phyloP scores from a whole-genome alignment of 257 asterid genomes.

The Lavandula angustifolia region DNA sequence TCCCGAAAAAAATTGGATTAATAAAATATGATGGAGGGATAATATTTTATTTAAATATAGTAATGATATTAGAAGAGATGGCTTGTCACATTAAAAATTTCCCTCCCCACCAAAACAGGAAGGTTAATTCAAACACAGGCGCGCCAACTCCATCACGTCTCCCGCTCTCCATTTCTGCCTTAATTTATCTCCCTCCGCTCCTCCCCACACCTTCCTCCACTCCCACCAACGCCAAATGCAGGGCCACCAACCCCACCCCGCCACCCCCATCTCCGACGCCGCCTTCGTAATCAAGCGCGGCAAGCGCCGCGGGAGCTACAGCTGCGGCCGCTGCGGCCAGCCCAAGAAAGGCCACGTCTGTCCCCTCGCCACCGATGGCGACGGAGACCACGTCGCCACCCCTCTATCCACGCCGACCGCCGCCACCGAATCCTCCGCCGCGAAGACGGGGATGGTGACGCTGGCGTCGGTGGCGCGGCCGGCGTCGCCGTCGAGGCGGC shows the following conservation, averaged over 20 bases:
- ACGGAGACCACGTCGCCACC: constrained; percentile 20
- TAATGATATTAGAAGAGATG: too few species aligned
- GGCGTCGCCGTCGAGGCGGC: constrained; percentile 43
- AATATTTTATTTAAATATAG: too few species aligned
- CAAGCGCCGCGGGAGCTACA: constrained; percentile 75
- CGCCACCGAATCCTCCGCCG: constrained; percentile 34
- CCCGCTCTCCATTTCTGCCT: constrained; percentile 52
- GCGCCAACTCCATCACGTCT: constrained; percentile 67
- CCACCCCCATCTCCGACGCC: constrained; percentile 66
- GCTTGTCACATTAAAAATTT: too few species aligned
- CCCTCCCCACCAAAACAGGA: constrained; percentile 23
- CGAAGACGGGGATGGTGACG: constrained; percentile 29
- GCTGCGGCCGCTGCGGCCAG: constrained; percentile 87
- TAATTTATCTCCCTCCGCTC: constrained; percentile 19
- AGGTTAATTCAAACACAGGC: constrained; percentile 34
- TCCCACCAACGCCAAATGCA: constrained; percentile 41
- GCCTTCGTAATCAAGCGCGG: constrained; percentile 49
- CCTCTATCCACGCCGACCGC: constrained; percentile 40
- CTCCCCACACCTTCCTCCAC: not conserved
- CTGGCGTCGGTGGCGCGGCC: constrained; percentile 41
- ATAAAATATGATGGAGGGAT: too few species aligned
- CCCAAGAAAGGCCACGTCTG: constrained; percentile 91
- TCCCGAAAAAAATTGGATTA: too few species aligned
- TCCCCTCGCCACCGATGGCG: constrained; percentile 24
- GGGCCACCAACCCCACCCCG: constrained; percentile 74